Percentiles rank a stretch among this genome's conserved stretches.
Evolutionary conservation across 208 protist genomes (phyloP).

Genomic region (Crithidia fasciculata): DNA sequence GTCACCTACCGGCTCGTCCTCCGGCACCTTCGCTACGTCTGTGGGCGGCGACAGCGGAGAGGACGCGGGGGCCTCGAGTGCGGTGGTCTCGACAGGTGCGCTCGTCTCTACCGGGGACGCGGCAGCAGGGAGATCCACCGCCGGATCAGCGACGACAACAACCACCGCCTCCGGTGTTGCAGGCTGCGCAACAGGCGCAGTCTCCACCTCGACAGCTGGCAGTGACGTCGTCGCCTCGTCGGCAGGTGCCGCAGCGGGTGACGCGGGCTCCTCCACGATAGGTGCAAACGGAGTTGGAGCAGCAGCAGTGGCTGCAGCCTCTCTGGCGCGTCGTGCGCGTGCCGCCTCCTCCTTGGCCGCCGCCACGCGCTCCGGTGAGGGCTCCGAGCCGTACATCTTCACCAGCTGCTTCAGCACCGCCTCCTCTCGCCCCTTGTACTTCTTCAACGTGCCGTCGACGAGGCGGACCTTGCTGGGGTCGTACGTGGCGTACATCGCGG

Average conservation of each 20-base stretch:
- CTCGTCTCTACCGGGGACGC: neutral
- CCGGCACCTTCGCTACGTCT: neutral
- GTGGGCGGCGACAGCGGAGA: neutral
- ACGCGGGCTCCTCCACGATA: neutral
- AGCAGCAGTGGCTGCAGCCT: neutral
- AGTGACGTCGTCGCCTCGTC: neutral
- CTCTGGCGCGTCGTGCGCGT: neutral
- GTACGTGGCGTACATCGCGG: conserved; percentile 66
- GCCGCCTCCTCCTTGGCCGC: conserved; percentile 12
- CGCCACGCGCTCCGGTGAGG: conserved; percentile 18
- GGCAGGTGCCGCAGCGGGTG: neutral
- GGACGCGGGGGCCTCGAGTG: neutral
- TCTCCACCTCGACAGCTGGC: too few species aligned
- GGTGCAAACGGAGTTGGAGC: neutral
- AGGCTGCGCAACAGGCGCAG: too few species aligned
- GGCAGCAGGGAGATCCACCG: neutral
- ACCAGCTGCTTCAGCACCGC: conserved; percentile 62
- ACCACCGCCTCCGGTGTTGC: neutral
- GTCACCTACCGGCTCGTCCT: neutral
- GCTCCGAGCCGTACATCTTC: conserved; percentile 77
- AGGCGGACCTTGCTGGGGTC: conserved; percentile 54
- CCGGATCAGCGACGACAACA: neutral
- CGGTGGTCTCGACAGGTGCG: neutral
- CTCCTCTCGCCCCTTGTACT: conserved; percentile 66
- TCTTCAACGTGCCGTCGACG: conserved; percentile 63